Conservation (phyloP, 192 early-diverging fungal genomes). For the Rhizophagus prolifer region DNA sequence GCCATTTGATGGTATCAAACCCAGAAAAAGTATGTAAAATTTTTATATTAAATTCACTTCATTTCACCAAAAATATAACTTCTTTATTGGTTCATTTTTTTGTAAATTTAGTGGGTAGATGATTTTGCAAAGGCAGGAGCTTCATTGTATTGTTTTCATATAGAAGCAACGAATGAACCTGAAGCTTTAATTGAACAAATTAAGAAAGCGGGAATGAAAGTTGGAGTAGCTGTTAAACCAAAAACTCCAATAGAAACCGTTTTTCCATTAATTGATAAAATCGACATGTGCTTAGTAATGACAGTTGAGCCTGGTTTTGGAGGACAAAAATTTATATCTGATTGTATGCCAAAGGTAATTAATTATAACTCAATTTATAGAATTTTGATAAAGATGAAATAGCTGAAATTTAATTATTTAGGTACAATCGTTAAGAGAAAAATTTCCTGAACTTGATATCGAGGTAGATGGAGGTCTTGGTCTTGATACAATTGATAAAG, state of each 20-base stretch:
- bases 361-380: not conserved
- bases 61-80: not conserved
- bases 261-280: conserved; percentile 54
- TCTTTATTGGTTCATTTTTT: not conserved
- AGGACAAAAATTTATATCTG: conserved; percentile 90
- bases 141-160: conserved; percentile 86
- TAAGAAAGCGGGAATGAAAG: conserved; percentile 84
- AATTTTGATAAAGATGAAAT: not conserved
- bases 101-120: conserved; percentile 73
- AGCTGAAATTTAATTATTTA: conserved; percentile 17
- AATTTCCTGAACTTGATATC: conserved; percentile 86
- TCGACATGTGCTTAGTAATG: conserved; percentile 93
- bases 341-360: conserved; percentile 81
- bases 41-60: not conserved
- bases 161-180: conserved; percentile 82
- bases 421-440: conserved; percentile 64
- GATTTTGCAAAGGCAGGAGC: conserved; percentile 93
- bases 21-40: conserved; percentile 37
- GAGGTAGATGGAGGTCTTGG: conserved; percentile 94
- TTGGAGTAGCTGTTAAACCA: conserved; percentile 91
- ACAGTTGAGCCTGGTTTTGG: conserved; percentile 98
- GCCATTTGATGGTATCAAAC: conserved; percentile 64
- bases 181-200: conserved; percentile 77
- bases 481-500: conserved; percentile 80
- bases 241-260: conserved; percentile 69